phyloP scores from a whole-genome alignment of 2,329 filamentous ascomycete genomes.

The Bipolaris bicolor region DNA sequence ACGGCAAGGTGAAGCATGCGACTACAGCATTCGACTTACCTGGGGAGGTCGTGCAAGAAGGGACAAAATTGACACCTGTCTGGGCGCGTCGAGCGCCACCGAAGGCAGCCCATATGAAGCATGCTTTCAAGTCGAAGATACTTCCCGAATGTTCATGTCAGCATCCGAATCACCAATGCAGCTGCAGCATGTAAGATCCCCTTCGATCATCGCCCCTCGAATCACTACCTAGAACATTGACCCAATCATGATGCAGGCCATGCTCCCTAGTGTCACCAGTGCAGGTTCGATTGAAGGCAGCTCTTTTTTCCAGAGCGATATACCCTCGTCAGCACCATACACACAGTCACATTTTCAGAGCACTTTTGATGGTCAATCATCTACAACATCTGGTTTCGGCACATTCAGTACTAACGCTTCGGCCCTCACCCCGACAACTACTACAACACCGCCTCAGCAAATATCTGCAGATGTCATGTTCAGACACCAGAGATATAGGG shows the following conservation, averaged over 20 bases:
- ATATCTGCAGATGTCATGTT: conserved; percentile 22
- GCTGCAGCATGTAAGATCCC: conserved; percentile 32
- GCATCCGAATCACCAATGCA: conserved; percentile 23
- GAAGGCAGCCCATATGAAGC: conserved; percentile 40
- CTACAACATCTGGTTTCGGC: conserved; percentile 25
- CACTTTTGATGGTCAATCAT: conserved; percentile 34
- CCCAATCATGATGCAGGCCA: conserved; percentile 31
- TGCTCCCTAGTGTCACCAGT: conserved; percentile 20
- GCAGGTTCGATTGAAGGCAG: conserved; percentile 22
- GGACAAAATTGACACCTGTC: conserved; percentile 51
- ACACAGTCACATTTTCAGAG: conserved; percentile 27
- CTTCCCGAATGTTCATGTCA: conserved; percentile 28
- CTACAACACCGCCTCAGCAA: conserved; percentile 38
- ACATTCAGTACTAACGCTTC: conserved; percentile 21
- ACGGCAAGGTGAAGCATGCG: conserved; percentile 73
- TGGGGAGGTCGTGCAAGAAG: conserved; percentile 76
- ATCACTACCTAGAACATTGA: conserved; percentile 35
- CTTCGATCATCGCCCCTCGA: conserved; percentile 31
- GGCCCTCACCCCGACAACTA: conserved; percentile 21
- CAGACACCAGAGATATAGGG: conserved; percentile 34
- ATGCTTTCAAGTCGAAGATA: conserved; percentile 37
- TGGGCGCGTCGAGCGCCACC: conserved; percentile 31
- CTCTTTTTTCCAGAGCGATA: conserved; percentile 17
- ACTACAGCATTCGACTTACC: conserved; percentile 81
- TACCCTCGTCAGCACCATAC: conserved; percentile 19